A percentile compares a stretch with the other conserved stretches of the same genome.
These are phyloP conservation scores for Aspergillus viridinutans DNA, from an alignment of 2,329 filamentous ascomycete species.

Conservation along the genomic window DNA sequence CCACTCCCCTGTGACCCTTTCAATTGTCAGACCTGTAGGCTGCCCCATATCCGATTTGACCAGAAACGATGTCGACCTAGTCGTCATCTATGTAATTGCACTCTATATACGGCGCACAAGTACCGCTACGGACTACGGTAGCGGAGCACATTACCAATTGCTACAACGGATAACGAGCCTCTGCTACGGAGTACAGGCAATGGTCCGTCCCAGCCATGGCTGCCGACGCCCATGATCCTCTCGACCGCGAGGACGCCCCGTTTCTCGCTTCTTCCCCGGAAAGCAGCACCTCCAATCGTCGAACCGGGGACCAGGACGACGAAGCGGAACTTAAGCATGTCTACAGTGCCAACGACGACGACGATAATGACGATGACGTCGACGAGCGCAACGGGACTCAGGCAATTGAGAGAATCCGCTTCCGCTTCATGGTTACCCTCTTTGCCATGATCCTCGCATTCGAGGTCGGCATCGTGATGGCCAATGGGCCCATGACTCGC, in stretches of 20 bases:
- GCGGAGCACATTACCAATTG: neutral
- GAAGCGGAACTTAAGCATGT: slow-evolving; percentile 3
- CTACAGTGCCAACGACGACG: neutral
- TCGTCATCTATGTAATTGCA: neutral
- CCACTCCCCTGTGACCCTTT: neutral
- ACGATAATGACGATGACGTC: slow-evolving; percentile 1
- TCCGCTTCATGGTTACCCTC: slow-evolving; percentile 38
- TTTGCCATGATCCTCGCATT: slow-evolving; percentile 41
- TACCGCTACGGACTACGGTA: neutral
- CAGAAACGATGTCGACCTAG: neutral
- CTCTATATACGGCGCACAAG: neutral
- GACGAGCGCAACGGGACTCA: slow-evolving; percentile 10
- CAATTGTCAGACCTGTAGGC: neutral
- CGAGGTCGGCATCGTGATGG: slow-evolving; percentile 44
- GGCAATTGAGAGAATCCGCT: slow-evolving; percentile 22
- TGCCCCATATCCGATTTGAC: neutral
- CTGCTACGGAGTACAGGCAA: neutral
- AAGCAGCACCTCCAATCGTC: neutral
- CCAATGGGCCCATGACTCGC: slow-evolving; percentile 44
- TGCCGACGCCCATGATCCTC: slow-evolving; percentile 18
- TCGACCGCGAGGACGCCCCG: slow-evolving; percentile 29
- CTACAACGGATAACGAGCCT: neutral
- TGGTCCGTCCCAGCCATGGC: slow-evolving; percentile 16
- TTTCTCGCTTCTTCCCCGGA: slow-evolving; percentile 21
- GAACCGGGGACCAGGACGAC: neutral